These are phyloP conservation scores for Populus pruinosa DNA, from an alignment of 345 rosid genomes.

Conservation along the genomic window DNA sequence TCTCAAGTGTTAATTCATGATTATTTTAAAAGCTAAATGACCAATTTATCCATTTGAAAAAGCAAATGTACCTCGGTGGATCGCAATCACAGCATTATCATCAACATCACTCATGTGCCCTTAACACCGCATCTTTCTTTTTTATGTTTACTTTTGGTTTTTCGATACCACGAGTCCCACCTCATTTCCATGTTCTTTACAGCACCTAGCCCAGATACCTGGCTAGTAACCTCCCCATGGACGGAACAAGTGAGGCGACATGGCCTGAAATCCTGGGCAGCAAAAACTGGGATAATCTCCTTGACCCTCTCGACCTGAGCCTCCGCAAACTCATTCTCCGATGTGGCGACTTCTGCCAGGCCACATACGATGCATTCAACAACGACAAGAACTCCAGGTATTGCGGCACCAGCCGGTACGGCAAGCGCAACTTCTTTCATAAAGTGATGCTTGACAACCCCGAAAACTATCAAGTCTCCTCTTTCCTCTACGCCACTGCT, in stretches of 20 bases:
- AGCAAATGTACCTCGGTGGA: no score
- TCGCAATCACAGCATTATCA: no score
- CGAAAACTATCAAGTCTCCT: slow-evolving; percentile 41
- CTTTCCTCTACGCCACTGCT: slow-evolving; percentile 79
- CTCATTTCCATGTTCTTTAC: no score
- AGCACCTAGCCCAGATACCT: no score
- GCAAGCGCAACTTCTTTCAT: slow-evolving; percentile 52
- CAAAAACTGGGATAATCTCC: slow-evolving; percentile 63
- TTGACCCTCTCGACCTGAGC: slow-evolving; percentile 61
- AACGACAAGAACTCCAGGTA: slow-evolving; percentile 77
- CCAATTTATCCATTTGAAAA: no score
- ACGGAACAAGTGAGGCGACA: slow-evolving; percentile 18
- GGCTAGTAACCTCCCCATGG: no score
- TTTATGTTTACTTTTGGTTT: no score
- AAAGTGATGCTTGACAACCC: slow-evolving; percentile 67
- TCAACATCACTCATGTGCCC: no score
- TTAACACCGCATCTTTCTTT: no score
- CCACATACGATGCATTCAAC: slow-evolving; percentile 86
- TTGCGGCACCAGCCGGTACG: slow-evolving; percentile 86
- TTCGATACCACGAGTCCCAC: no score
- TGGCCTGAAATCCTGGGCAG: slow-evolving; percentile 68
- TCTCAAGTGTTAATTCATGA: no score
- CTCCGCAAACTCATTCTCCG: slow-evolving; percentile 76
- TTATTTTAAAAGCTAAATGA: no score
- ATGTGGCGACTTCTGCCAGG: slow-evolving; percentile 89